A percentile compares a stretch with the other conserved stretches of the same genome.
Evolutionary conservation across 495 filamentous ascomycete species (phyloP).

Genomic region (Talaromyces nanjingensis): DNA sequence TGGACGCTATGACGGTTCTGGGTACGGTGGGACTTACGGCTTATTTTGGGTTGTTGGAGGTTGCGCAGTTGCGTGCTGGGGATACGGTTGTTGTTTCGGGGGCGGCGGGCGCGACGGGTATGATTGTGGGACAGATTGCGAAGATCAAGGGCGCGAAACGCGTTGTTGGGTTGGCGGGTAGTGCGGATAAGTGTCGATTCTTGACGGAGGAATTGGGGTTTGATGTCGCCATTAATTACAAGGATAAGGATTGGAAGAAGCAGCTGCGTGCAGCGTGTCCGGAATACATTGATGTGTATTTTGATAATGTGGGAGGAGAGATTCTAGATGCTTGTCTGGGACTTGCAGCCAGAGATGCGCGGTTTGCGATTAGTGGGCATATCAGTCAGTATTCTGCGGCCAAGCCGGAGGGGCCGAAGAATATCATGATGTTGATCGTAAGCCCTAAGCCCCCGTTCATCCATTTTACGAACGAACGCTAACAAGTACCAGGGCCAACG

Average conservation of each 20-base stretch:
- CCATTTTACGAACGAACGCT: conserved; percentile 3
- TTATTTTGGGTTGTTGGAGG: conserved; percentile 58
- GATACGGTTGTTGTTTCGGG: conserved; percentile 63
- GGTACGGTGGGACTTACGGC: conserved; percentile 56
- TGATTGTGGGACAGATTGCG: conserved; percentile 62
- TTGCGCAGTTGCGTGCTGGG: conserved; percentile 48
- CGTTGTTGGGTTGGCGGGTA: conserved; percentile 47
- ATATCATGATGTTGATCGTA: conserved; percentile 46
- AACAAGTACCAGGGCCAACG: conserved; percentile 33
- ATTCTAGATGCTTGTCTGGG: conserved; percentile 47
- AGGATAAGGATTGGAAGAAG: conserved; percentile 43
- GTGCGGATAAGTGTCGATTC: conserved; percentile 40
- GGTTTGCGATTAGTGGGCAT: conserved; percentile 48
- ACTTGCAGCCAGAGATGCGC: conserved; percentile 35
- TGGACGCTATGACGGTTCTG: conserved; percentile 55
- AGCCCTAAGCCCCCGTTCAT: conserved; percentile 24
- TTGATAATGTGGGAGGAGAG: conserved; percentile 51
- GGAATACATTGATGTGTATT: conserved; percentile 50
- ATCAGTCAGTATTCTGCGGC: conserved; percentile 48
- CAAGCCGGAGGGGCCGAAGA: conserved; percentile 38
- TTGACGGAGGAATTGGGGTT: conserved; percentile 44
- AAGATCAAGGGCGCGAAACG: conserved; percentile 51
- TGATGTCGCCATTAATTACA: conserved; percentile 51
- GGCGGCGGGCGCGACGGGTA: conserved; percentile 65
- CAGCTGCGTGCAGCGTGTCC: conserved; percentile 40